Evolutionary conservation across 2,329 filamentous ascomycete genomes (phyloP).

Genomic region (Byssochlamys sp.): DNA sequence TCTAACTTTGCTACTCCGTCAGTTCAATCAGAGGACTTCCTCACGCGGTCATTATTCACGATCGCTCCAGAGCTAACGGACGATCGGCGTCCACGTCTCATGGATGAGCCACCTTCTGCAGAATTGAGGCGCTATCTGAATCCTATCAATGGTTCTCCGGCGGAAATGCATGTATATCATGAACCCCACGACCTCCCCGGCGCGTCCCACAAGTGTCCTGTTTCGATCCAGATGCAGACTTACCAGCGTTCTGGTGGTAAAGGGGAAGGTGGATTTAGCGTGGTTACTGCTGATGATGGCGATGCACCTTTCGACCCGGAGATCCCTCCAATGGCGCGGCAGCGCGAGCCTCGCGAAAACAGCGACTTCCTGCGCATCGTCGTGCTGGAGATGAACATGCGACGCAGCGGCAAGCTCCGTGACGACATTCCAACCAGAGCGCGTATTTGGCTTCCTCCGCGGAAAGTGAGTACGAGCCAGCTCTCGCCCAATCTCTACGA

Average conservation of each 20-base stretch:
- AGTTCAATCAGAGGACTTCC: conserved; percentile 49
- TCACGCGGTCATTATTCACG: conserved; percentile 48
- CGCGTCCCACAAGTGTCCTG: conserved; percentile 29
- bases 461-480: conserved; percentile 23
- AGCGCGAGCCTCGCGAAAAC: conserved; percentile 56
- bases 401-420: conserved; percentile 52
- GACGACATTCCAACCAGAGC: conserved; percentile 46
- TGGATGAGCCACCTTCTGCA: conserved; percentile 45
- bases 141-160: conserved; percentile 40
- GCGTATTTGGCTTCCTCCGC: conserved; percentile 52
- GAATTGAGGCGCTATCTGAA: conserved; percentile 54
- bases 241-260: conserved; percentile 37
- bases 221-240: conserved; percentile 55
- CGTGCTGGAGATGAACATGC: conserved; percentile 60
- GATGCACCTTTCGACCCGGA: conserved; percentile 28
- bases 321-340: conserved; percentile 39
- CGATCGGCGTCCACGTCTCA: conserved; percentile 50
- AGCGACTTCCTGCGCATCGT: conserved; percentile 55
- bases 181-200: conserved; percentile 28
- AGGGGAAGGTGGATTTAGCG: conserved; percentile 23
- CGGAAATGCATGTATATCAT: conserved; percentile 37
- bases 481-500: conserved; percentile 8
- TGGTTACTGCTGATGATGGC: conserved; percentile 36
- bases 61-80: conserved; percentile 50
- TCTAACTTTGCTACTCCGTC: conserved; percentile 47